Evolutionary conservation across 768 basidiomycete genomes (phyloP).

Genomic region (Ramaria rubella): DNA sequence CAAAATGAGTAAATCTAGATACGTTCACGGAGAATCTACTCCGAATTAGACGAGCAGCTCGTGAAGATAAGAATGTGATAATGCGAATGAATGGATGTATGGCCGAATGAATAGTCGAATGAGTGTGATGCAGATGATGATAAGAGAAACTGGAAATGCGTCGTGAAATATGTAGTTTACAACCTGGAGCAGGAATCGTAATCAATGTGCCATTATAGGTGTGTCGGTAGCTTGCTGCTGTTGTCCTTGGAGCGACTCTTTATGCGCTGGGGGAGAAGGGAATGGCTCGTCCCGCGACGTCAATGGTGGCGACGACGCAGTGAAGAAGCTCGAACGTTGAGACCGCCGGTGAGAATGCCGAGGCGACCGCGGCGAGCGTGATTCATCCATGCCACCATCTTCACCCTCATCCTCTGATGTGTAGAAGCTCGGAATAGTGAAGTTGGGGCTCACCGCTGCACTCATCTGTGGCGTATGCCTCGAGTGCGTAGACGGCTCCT

Average conservation of each 20-base stretch:
- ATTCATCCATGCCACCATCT: neutral
- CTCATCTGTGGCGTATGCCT: conserved; percentile 6
- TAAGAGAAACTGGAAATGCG: neutral
- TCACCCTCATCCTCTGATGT: neutral
- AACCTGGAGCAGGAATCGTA: neutral
- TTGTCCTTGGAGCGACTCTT: neutral
- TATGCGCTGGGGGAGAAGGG: neutral
- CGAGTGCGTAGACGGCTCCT: conserved; percentile 2
- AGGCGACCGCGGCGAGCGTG: neutral
- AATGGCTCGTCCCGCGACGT: neutral
- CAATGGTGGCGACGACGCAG: conserved; percentile 2
- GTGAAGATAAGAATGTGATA: too few species aligned
- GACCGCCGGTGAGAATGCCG: neutral
- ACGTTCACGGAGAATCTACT: neutral
- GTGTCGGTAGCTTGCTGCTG: neutral
- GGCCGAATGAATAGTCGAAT: neutral
- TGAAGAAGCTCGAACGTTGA: conserved; percentile 1
- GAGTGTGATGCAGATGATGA: neutral
- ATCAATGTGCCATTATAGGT: neutral
- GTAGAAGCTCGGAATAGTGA: conserved; percentile 9
- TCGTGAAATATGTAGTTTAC: neutral
- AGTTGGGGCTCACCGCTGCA: conserved; percentile 8
- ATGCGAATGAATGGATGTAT: neutral
- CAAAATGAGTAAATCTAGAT: neutral
- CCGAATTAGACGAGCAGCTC: too few species aligned